These are phyloP conservation scores for Tephrocybe sp. DNA, from an alignment of 768 basidiomycete species.

Conservation along the genomic window DNA sequence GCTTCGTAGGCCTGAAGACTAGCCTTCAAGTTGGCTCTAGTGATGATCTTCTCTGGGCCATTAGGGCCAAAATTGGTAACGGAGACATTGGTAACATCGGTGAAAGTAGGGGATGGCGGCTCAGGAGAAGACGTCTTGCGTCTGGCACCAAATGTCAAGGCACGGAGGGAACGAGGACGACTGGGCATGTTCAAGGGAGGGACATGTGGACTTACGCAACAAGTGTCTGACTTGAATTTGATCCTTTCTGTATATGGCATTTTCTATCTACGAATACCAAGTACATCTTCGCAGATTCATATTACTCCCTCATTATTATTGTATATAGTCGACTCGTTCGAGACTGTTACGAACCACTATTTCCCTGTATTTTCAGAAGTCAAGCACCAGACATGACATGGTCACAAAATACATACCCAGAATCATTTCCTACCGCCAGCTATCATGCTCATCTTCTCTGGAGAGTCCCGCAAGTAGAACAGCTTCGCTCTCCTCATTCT, in stretches of 20 bases:
- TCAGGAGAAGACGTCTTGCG: constrained; percentile 42
- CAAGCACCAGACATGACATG: no score
- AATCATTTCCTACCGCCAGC: constrained; percentile 40
- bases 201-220: constrained; percentile 12
- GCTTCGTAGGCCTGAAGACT: constrained; percentile 81
- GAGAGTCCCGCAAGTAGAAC: constrained; percentile 78
- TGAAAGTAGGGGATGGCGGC: constrained; percentile 83
- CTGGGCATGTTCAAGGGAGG: constrained; percentile 38
- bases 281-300: no score
- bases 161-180: constrained; percentile 56
- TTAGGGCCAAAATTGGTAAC: constrained; percentile 72
- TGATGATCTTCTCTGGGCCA: constrained; percentile 81
- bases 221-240: constrained; percentile 17
- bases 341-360: no score
- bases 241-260: constrained; percentile 14
- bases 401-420: constrained; percentile 8
- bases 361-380: no score
- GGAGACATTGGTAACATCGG: constrained; percentile 76
- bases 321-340: no score
- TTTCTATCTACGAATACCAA: not conserved
- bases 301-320: no score
- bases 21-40: constrained; percentile 70
- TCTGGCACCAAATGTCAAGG: constrained; percentile 45
- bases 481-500: constrained; percentile 76
- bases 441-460: constrained; percentile 82